These are phyloP conservation scores for Starmerella bombi DNA, from an alignment of 805 yeast species.

Conservation along the genomic window DNA sequence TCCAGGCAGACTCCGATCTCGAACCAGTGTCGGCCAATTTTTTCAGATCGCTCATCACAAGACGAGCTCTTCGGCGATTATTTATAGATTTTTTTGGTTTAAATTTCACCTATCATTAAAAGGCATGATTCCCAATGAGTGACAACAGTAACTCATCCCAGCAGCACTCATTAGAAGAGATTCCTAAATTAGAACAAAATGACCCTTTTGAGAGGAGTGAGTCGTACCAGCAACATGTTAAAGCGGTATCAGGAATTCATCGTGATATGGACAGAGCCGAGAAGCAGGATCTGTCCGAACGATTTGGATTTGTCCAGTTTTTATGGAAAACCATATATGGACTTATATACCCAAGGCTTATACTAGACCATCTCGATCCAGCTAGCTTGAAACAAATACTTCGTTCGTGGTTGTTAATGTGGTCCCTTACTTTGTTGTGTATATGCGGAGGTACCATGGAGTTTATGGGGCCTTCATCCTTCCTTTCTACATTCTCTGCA, in stretches of 20 bases:
- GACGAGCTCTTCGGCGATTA: no score
- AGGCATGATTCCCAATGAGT: no score
- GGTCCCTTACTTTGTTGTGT: constrained; percentile 20
- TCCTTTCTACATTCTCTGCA: constrained; percentile 19
- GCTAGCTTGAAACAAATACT: constrained; percentile 18
- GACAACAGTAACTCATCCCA: no score
- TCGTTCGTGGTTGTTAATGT: constrained; percentile 23
- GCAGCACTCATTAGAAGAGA: no score
- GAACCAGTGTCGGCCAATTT: no score
- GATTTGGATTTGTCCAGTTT: neutral
- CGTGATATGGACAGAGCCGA: constrained; percentile 4
- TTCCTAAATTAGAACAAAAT: no score
- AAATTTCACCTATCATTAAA: no score
- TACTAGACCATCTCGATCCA: constrained; percentile 22
- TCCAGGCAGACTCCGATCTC: no score
- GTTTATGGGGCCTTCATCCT: constrained; percentile 24
- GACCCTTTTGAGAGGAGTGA: no score
- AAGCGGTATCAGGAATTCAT: neutral
- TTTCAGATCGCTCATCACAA: no score
- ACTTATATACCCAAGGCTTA: constrained; percentile 14
- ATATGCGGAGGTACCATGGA: constrained; percentile 12
- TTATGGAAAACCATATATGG: constrained; percentile 1
- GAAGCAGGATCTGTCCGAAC: neutral
- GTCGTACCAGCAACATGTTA: no score
- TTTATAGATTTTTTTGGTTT: no score